A percentile compares a stretch with the other conserved stretches of the same genome.
Conservation (phyloP, 2,329 filamentous ascomycete species). For the Pseudogymnoascus verrucosus region DNA sequence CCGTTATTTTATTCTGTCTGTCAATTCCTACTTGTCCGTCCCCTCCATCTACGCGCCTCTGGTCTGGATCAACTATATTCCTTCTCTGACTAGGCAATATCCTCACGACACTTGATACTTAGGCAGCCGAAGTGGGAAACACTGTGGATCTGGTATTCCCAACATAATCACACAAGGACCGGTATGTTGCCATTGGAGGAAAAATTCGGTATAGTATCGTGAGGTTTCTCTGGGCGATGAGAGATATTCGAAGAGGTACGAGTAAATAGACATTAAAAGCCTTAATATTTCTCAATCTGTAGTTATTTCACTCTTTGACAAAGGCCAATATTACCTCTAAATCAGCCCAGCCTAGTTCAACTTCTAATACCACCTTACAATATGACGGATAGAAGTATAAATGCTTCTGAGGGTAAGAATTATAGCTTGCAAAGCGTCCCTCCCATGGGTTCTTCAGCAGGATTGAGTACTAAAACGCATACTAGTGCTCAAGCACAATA, state of each 20-base stretch:
- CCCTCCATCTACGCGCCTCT: neutral
- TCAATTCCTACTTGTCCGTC: neutral
- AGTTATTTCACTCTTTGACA: neutral
- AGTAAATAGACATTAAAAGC: neutral
- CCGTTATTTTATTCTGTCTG: neutral
- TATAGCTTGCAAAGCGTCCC: neutral
- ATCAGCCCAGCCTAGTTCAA: neutral
- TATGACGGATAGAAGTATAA: neutral
- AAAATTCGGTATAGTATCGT: neutral
- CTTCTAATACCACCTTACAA: neutral
- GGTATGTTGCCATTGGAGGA: neutral
- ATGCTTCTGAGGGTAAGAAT: neutral
- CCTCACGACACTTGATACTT: neutral
- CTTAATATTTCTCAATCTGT: neutral
- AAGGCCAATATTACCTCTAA: neutral
- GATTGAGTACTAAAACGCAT: neutral
- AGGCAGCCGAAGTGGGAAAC: neutral
- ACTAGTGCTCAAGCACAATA: neutral
- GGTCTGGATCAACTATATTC: neutral
- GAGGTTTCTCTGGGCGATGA: neutral
- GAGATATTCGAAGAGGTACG: neutral
- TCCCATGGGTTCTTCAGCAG: neutral
- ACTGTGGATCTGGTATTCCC: neutral
- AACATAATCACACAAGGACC: neutral
- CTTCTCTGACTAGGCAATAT: neutral